Evolutionary conservation across 208 protist species (phyloP), one percentile per base, ranked within the genome.

Genomic region (Trypanosoma cruzi): DNA sequence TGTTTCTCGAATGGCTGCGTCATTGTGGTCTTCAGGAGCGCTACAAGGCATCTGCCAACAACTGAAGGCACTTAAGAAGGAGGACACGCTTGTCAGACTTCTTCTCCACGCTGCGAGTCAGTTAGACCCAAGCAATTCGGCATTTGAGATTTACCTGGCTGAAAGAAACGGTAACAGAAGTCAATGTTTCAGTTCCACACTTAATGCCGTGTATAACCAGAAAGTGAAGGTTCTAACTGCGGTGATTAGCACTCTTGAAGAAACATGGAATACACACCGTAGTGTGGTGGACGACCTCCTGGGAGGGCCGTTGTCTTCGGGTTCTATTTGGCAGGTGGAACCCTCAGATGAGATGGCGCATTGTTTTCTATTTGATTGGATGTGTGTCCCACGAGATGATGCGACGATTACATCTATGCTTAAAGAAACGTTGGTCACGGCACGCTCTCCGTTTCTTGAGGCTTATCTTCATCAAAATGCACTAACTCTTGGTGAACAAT

Each of bases 261-360:
- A 77, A 18, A 78, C 89, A n/a, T 96, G 92, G 89, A 75, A 90
- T 67, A 82, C 65, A 5, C 82, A 95, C 62, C 85, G 88, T 40
- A 86, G 77, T 64, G 86, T 85, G 20, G 88, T 88, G 16, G 88
- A 95, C 58, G 66, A 68, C n/a, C 86, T 96, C 6, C 84, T 96
- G 34, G 92, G 92, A 52, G 85, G 85, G 22, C 83, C 88, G 24
- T 70, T 82, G 22, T 82, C 57, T 29, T 92, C 92, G 18, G 92
- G 92, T 4, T 84, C 77, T n/a, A 92, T 96, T 44, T 96, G 92
- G 92, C 76, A 82, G 37, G 64, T 95, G 26, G 92, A 96, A 72
- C 84, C 89, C 29, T 73, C 70, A n/a, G 92, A 96, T 54, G 86
- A 94, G 76, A 78, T 93, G 58, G 79, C 89, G 16, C 92, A 96